Evolutionary conservation across 495 filamentous ascomycete genomes (phyloP).

Genomic region (Physcia stellaris): DNA sequence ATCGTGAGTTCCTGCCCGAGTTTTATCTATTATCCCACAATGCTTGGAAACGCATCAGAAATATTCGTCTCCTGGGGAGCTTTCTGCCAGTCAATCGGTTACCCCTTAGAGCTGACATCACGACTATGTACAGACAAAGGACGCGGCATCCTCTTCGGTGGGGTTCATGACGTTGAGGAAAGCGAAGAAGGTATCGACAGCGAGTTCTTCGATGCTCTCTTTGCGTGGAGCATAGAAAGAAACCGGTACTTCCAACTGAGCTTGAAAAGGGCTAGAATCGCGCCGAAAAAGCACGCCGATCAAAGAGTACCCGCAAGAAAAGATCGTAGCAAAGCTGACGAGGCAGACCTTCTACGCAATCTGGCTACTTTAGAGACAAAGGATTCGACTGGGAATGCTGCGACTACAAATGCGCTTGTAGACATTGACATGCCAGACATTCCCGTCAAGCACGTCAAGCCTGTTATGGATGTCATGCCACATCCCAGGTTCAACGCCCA

Average conservation of each 20-base stretch:
- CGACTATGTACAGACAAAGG: too few relatives aligned
- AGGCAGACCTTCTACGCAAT: conserved; percentile 78
- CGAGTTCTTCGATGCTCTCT: conserved; percentile 84
- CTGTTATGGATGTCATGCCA: conserved; percentile 60
- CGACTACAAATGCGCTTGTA: conserved; percentile 40
- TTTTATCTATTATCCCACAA: too few relatives aligned
- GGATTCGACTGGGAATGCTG: conserved; percentile 39
- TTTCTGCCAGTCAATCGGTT: too few relatives aligned
- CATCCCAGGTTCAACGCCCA: conserved; percentile 81
- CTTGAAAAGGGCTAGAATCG: conserved; percentile 54
- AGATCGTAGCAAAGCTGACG: conserved; percentile 65
- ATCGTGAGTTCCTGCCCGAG: too few relatives aligned
- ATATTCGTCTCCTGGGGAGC: too few relatives aligned
- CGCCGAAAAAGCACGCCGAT: conserved; percentile 44
- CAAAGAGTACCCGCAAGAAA: conserved; percentile 44
- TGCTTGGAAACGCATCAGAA: too few relatives aligned
- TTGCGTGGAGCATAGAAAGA: conserved; percentile 83
- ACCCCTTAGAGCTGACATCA: too few relatives aligned
- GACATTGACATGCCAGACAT: conserved; percentile 33
- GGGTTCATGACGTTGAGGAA: conserved; percentile 86
- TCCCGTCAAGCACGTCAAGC: conserved; percentile 35
- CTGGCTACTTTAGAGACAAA: conserved; percentile 68
- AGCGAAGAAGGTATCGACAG: conserved; percentile 92
- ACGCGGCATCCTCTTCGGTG: conserved; percentile 83
- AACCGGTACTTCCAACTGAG: conserved; percentile 82